Evolutionary conservation across 2,329 filamentous ascomycete genomes (phyloP).

Genomic region (Talaromyces amestolkiae): DNA sequence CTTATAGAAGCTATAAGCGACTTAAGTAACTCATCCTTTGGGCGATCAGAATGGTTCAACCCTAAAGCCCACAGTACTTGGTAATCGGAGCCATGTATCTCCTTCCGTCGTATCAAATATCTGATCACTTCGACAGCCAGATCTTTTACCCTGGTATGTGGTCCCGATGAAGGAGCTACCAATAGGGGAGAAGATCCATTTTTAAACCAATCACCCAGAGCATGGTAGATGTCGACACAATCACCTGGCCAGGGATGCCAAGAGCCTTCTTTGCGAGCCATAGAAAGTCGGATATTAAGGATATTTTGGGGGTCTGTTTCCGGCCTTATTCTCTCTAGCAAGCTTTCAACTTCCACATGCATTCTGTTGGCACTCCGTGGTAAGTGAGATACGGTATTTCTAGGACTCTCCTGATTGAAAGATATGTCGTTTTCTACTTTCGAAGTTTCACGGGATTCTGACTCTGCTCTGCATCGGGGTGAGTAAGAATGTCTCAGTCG

Average conservation of each 20-base stretch:
- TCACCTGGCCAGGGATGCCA: conserved; percentile 4
- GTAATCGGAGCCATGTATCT: not conserved
- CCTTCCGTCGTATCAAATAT: not conserved
- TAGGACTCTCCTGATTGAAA: not conserved
- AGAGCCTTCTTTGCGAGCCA: not conserved
- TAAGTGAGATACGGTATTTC: not conserved
- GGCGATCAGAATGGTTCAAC: not conserved
- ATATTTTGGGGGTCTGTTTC: not conserved
- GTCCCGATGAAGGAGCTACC: not conserved
- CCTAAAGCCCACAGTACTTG: not conserved
- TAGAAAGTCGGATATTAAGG: not conserved
- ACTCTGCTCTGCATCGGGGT: not conserved
- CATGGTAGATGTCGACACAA: not conserved
- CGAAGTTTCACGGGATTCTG: not conserved
- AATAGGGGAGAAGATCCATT: not conserved
- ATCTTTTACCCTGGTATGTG: not conserved
- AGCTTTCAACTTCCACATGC: not conserved
- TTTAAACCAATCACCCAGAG: not conserved
- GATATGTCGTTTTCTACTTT: not conserved
- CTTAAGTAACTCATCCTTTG: not conserved
- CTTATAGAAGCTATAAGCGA: not conserved
- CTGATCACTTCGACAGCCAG: not conserved
- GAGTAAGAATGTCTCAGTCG: too few relatives aligned
- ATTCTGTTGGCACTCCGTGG: not conserved
- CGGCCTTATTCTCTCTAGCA: not conserved